Conservation (phyloP, 176 grass and related monocot genomes). For the Carex littledalei region DNA sequence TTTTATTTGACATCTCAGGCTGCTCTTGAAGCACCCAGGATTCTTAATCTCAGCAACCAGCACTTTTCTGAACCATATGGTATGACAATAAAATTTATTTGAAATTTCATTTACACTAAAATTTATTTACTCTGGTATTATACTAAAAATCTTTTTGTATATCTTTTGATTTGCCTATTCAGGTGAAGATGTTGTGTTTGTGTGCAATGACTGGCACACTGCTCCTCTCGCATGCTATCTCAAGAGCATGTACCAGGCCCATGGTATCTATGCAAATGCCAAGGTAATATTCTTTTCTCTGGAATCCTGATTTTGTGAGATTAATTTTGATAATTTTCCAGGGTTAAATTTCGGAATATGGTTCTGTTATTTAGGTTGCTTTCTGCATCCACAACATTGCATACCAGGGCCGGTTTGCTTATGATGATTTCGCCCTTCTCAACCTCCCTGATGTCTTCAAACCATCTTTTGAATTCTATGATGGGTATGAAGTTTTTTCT, state of each 20-base stretch:
- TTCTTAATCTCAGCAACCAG: conserved; percentile 60
- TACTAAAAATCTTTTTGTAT: not conserved
- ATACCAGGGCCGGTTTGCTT: conserved; percentile 76
- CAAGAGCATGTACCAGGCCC: conserved; percentile 63
- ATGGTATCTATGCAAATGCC: conserved; percentile 69
- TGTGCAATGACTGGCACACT: conserved; percentile 98
- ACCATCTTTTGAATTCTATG: conserved; percentile 81
- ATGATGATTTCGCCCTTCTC: conserved; percentile 39
- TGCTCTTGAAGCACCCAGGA: conserved; percentile 72
- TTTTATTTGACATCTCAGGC: conserved; percentile 43
- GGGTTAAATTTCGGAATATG: not conserved
- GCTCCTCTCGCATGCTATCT: conserved; percentile 62
- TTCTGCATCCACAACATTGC: conserved; percentile 99
- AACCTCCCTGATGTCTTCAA: conserved; percentile 72
- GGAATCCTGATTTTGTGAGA: not conserved
- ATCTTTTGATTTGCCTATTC: not conserved
- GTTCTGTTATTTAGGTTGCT: conserved; percentile 39
- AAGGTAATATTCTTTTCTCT: conserved; percentile 32
- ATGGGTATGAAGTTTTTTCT: conserved; percentile 41
- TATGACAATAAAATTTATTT: conserved; percentile 19
- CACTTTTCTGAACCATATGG: conserved; percentile 69
- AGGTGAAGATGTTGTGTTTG: conserved; percentile 86
- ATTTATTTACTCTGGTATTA: not conserved
- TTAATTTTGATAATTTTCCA: conserved; percentile 13
- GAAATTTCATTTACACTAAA: not conserved